Evolutionary conservation across 352 stramenopile species (phyloP), one percentile per base, ranked within the genome.

Genomic region (Phytophthora fragariae): DNA sequence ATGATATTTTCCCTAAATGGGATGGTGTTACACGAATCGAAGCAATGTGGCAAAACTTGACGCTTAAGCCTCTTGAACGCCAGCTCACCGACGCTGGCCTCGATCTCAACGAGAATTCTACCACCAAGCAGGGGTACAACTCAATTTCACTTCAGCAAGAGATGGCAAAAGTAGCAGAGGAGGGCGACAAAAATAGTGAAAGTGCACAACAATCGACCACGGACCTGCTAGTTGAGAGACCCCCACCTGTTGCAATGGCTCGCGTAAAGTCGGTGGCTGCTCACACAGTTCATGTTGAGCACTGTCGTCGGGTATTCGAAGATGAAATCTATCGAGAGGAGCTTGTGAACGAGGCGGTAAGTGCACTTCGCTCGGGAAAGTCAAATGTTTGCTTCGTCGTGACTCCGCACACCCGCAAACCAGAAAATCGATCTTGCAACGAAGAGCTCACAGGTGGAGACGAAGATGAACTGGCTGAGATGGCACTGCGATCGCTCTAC

Each of bases 11-110:
- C 27, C 58, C 56, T 15, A 61, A 47, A 47, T 70, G 46, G 60
- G 63, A 67, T 53, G 70, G 41, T 4, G 52, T 67, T 1, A 57
- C 69, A 46, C 80, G 81, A 41, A 76, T 92, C 11, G 85, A 92
- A 49, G 78, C 77, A 47, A 92, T 92, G 82, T 92, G 85, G 85
- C 71, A 88, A 27, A 81, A 74, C 35, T 53, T 90, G 35, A 57
- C 57, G 5, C 62, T 88, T 6, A 86, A 81, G 35, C 75, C 83
- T 2, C 62, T 80, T 29, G 47, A 55, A 19, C 29, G 27, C 41
- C 58, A 71, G n/a, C 39, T 65, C 12, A 58, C 27, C 17, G 57
- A 68, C 47, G 47, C 46, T 33, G 21, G 27, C 6, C 11, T 61
- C 10, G 49, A 57, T 19, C 24, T 8, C 33, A 67, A 17, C 4